These are phyloP conservation scores for Epichloe elymi DNA, from an alignment of 2,329 filamentous ascomycete species.

Conservation along the genomic window DNA sequence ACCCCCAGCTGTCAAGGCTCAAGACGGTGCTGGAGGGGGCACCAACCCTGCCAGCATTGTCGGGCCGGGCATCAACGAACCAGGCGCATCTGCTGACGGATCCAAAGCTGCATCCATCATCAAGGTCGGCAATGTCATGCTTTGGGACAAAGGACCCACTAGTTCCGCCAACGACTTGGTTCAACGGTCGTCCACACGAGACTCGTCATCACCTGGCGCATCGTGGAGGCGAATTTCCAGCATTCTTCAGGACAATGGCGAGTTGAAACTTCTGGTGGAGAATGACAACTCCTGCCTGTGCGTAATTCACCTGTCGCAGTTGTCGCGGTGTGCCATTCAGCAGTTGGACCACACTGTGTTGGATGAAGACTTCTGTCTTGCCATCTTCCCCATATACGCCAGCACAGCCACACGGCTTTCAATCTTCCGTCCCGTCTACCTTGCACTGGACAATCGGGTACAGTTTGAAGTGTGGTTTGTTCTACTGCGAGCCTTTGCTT, in stretches of 20 bases:
- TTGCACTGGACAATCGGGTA: constrained; percentile 74
- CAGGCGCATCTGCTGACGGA: constrained; percentile 21
- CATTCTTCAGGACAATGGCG: constrained; percentile 86
- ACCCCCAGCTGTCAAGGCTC: constrained; percentile 42
- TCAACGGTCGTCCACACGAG: constrained; percentile 43
- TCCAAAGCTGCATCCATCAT: constrained; percentile 55
- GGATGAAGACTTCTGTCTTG: constrained; percentile 86
- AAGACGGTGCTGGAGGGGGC: constrained; percentile 24
- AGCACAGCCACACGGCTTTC: constrained; percentile 59
- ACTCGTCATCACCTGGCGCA: constrained; percentile 37
- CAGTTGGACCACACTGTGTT: constrained; percentile 80
- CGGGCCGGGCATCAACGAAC: constrained; percentile 30
- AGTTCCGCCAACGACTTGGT: constrained; percentile 42
- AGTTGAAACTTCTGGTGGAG: constrained; percentile 82
- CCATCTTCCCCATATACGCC: constrained; percentile 88
- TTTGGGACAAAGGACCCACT: constrained; percentile 71
- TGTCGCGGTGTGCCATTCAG: constrained; percentile 83
- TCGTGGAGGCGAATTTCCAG: constrained; percentile 85
- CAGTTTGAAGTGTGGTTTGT: constrained; percentile 98
- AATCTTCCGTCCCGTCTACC: constrained; percentile 75
- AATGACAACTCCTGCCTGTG: constrained; percentile 69
- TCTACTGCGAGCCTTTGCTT: constrained; percentile 75
- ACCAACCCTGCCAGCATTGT: constrained; percentile 19
- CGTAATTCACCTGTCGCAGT: constrained; percentile 73
- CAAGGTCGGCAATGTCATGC: constrained; percentile 81